Conservation (phyloP, 306 rosid species). For the Dalbergia cochinchinensis region DNA sequence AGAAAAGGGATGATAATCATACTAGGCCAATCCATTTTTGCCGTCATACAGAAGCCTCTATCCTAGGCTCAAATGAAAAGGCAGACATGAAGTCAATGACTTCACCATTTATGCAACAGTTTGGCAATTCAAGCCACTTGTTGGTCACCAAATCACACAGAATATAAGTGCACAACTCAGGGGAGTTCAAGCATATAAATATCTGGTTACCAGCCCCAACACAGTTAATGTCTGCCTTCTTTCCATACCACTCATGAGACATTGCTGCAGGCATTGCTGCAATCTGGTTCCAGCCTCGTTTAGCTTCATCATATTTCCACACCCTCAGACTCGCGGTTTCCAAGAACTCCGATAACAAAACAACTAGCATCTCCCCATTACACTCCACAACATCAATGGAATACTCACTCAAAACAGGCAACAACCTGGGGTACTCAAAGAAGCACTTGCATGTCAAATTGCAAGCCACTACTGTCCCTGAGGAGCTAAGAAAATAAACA, state of each 20-base stretch:
- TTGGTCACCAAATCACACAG: conserved; percentile 66
- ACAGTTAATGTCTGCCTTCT: conserved; percentile 86
- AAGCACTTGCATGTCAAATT: conserved; percentile 64
- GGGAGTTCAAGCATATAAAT: conserved; percentile 74
- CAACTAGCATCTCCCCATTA: conserved; percentile 77
- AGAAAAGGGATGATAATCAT: conserved; percentile 4
- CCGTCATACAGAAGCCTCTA: conserved; percentile 73
- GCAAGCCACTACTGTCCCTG: conserved; percentile 77
- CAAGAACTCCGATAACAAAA: conserved; percentile 75
- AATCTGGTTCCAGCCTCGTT: conserved; percentile 67
- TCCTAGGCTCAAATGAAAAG: conserved; percentile 86
- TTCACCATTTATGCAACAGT: conserved; percentile 70
- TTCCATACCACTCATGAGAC: conserved; percentile 84
- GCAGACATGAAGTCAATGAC: conserved; percentile 82
- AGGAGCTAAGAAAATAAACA: conserved; percentile 75
- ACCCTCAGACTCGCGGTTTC: conserved; percentile 74
- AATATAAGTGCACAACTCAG: conserved; percentile 60
- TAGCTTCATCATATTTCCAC: conserved; percentile 71
- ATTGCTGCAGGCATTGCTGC: conserved; percentile 84
- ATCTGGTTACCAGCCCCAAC: conserved; percentile 78
- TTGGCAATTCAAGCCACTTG: conserved; percentile 77
- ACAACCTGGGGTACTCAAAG: conserved; percentile 74
- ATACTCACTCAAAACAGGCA: conserved; percentile 77
- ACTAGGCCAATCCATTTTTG: background rate
- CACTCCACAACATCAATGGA: conserved; percentile 89